phyloP scores from a whole-genome alignment of 768 basidiomycete genomes.

The Phaffia tasmanica region DNA sequence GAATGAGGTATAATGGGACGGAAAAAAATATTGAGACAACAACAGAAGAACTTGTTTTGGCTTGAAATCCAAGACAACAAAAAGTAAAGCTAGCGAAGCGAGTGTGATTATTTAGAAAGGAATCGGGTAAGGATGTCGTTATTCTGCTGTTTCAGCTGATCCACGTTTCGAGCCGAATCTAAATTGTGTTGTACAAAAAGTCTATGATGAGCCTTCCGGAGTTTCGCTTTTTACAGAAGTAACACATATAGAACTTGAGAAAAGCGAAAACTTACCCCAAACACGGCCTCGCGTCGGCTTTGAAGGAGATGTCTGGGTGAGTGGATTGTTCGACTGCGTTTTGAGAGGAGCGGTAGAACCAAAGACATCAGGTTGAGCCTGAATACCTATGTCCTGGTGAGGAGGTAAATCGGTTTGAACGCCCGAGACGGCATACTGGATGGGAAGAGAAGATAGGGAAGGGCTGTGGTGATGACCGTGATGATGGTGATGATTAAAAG shows the following conservation, averaged over 20 bases:
- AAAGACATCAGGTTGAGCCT: not conserved
- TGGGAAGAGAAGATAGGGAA: not conserved
- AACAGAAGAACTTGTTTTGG: not conserved
- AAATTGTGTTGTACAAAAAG: not conserved
- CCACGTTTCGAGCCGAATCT: slow-evolving; percentile 13
- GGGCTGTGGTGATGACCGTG: not conserved
- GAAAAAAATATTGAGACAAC: not conserved
- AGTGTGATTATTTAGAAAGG: not conserved
- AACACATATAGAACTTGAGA: not conserved
- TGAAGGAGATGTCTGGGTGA: not conserved
- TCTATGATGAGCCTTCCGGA: not conserved
- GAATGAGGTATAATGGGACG: too few relatives aligned
- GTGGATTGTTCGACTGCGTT: not conserved
- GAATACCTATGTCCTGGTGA: not conserved
- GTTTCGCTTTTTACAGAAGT: not conserved
- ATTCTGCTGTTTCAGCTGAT: slow-evolving; percentile 7
- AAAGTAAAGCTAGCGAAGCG: too few relatives aligned
- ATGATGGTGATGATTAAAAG: not conserved
- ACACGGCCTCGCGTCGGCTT: not conserved
- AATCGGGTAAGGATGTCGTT: slow-evolving; percentile 3
- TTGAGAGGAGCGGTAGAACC: not conserved
- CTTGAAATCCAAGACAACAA: not conserved
- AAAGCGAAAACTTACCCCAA: slow-evolving; percentile 8
- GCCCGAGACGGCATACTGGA: not conserved
- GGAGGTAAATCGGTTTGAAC: not conserved